A percentile compares a stretch with the other conserved stretches of the same genome.
phyloP scores from a whole-genome alignment of 257 asterid genomes.

The Primulina eburnea region DNA sequence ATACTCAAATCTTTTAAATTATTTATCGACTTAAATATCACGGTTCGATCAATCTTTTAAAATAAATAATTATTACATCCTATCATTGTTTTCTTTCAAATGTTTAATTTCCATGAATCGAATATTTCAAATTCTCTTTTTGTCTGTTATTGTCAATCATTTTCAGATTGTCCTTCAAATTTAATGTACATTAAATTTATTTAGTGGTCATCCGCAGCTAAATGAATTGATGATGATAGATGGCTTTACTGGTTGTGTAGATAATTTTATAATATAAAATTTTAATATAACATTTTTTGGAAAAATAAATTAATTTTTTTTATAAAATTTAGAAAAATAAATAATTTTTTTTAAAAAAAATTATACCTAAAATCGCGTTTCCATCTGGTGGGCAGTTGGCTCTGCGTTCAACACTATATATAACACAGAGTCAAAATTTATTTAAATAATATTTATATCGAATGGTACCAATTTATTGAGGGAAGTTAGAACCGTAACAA shows the following conservation, averaged over 20 bases:
- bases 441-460: constrained; percentile 12
- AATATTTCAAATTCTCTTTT: no score
- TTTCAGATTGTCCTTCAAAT: not conserved
- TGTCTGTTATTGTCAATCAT: not conserved
- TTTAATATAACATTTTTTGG: no score
- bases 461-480: constrained; percentile 14
- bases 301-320: not conserved
- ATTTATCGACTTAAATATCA: no score
- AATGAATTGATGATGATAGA: no score
- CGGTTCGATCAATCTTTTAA: no score
- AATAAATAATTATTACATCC: no score
- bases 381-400: not conserved
- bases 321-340: no score
- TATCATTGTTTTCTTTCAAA: no score
- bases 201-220: not conserved
- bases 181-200: not conserved
- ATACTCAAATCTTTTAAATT: no score
- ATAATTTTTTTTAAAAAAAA: no score
- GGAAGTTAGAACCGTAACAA: constrained; percentile 26
- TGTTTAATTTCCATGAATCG: not conserved
- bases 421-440: not conserved
- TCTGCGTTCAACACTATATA: not conserved
- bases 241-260: not conserved
- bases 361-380: not conserved
- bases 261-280: no score